Evolutionary conservation across 2,329 filamentous ascomycete genomes (phyloP).

Genomic region (Fusarium xylarioides): DNA sequence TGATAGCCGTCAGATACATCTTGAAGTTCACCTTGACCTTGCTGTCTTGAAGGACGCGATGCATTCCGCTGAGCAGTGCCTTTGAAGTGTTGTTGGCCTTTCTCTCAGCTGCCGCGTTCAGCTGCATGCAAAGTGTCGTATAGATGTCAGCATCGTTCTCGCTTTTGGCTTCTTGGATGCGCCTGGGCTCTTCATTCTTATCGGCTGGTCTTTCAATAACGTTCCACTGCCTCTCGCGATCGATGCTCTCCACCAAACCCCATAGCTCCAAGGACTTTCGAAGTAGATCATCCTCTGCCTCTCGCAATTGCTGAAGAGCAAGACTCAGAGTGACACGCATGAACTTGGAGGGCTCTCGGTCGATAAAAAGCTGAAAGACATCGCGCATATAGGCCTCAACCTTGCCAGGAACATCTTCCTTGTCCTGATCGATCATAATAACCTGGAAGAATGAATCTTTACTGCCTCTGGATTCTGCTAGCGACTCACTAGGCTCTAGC

Average conservation of each 20-base stretch:
- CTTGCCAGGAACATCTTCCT: conserved; percentile 67
- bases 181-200: conserved; percentile 52
- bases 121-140: conserved; percentile 69
- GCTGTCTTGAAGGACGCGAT: conserved; percentile 68
- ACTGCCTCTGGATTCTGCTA: conserved; percentile 48
- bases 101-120: conserved; percentile 71
- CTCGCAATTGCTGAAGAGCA: conserved; percentile 57
- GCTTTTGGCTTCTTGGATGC: conserved; percentile 59
- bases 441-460: conserved; percentile 49
- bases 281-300: conserved; percentile 63
- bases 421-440: conserved; percentile 69
- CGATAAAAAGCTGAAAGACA: conserved; percentile 65
- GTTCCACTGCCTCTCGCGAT: conserved; percentile 70
- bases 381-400: conserved; percentile 69
- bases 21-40: conserved; percentile 67
- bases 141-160: conserved; percentile 65
- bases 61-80: conserved; percentile 66
- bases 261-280: conserved; percentile 69
- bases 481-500: conserved; percentile 49
- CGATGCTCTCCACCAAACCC: conserved; percentile 72
- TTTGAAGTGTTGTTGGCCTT: conserved; percentile 69
- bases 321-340: conserved; percentile 67
- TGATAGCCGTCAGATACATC: conserved; percentile 68
- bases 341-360: conserved; percentile 67
- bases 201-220: conserved; percentile 60